Evolutionary conservation across 768 basidiomycete genomes (phyloP).

Genomic region (Psilocybe cyanescens): DNA sequence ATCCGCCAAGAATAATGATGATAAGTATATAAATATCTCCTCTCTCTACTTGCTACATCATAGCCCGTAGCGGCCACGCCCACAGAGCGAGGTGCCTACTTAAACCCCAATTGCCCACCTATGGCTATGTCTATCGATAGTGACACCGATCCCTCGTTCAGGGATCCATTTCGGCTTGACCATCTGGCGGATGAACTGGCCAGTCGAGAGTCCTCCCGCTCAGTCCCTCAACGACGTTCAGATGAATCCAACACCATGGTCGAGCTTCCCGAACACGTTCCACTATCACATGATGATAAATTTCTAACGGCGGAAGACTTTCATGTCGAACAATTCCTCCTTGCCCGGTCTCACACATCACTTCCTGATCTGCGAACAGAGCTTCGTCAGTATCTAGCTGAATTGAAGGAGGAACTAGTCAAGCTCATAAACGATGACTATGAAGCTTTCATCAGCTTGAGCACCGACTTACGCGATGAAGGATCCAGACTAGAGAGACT

Average conservation of each 20-base stretch:
- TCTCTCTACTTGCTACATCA: not conserved
- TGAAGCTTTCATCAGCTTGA: slow-evolving; percentile 95
- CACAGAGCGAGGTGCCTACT: no score
- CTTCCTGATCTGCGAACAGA: slow-evolving; percentile 88
- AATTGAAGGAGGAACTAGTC: slow-evolving; percentile 91
- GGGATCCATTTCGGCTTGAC: slow-evolving; percentile 70
- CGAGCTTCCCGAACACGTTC: slow-evolving; percentile 65
- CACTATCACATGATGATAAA: slow-evolving; percentile 81
- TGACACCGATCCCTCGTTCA: slow-evolving; percentile 16
- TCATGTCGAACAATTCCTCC: slow-evolving; percentile 85
- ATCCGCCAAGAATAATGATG: not conserved
- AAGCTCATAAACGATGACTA: slow-evolving; percentile 98
- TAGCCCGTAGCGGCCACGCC: not conserved
- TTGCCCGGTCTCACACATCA: slow-evolving; percentile 83
- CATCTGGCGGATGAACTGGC: slow-evolving; percentile 76
- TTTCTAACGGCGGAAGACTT: slow-evolving; percentile 72
- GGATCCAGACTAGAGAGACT: slow-evolving; percentile 71
- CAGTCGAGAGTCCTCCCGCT: slow-evolving; percentile 47
- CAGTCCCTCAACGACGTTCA: not conserved
- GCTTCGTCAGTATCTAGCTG: slow-evolving; percentile 81
- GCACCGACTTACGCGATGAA: slow-evolving; percentile 90
- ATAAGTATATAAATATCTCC: not conserved
- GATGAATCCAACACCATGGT: slow-evolving; percentile 26
- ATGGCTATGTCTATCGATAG: slow-evolving; percentile 10
- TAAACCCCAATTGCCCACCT: no score